Evolutionary conservation across 2,329 filamentous ascomycete species (phyloP).

Genomic region (Dactylellina drechsleri): DNA sequence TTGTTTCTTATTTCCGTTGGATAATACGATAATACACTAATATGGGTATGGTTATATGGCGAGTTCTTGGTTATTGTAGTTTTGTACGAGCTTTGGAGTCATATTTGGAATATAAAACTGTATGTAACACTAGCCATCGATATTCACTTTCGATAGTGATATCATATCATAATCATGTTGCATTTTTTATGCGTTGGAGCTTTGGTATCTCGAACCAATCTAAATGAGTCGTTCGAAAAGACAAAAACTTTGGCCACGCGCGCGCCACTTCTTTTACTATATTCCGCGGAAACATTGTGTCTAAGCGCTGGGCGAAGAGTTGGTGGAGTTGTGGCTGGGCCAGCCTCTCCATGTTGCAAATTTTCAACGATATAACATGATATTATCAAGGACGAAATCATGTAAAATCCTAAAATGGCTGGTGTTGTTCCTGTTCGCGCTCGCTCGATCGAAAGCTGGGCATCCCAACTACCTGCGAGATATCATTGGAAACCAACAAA

Average conservation of each 20-base stretch:
- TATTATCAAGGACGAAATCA: background rate
- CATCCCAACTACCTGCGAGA: too few relatives aligned
- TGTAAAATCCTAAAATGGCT: background rate
- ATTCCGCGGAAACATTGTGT: conserved; percentile 12
- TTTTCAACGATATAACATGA: background rate
- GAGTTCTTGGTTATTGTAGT: background rate
- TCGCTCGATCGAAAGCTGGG: too few relatives aligned
- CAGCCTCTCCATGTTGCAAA: background rate
- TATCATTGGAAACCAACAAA: background rate
- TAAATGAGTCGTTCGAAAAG: too few relatives aligned
- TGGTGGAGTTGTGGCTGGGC: background rate
- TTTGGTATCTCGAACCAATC: too few relatives aligned
- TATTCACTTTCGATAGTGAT: background rate
- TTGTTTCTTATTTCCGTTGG: background rate
- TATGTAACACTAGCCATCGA: background rate
- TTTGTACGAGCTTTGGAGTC: background rate
- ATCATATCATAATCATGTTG: background rate
- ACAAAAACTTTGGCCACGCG: too few relatives aligned
- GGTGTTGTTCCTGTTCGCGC: too few relatives aligned
- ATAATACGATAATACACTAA: conserved; percentile 5
- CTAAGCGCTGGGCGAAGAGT: conserved; percentile 2
- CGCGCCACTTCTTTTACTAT: background rate
- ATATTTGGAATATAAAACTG: background rate
- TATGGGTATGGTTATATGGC: background rate
- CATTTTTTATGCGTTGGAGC: background rate